Evolutionary conservation across 768 basidiomycete genomes (phyloP).

Genomic region (Xerocomellus intermedius): DNA sequence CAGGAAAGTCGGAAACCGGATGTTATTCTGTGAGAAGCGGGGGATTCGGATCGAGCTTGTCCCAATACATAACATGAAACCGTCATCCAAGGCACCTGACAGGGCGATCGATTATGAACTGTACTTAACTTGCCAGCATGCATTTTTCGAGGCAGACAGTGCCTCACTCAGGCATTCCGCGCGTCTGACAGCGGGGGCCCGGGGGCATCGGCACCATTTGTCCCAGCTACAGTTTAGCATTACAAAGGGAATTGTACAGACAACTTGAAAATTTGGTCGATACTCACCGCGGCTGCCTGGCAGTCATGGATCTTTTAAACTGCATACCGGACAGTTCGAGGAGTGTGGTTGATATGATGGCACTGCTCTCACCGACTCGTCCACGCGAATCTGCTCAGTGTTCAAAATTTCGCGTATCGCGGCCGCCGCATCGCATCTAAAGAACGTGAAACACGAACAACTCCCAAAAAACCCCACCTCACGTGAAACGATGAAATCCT

Average conservation of each 20-base stretch:
- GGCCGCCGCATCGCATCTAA: neutral
- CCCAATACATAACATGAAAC: too few species aligned
- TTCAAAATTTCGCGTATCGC: neutral
- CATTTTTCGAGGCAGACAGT: neutral
- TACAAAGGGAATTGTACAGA: too few species aligned
- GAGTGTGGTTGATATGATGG: neutral
- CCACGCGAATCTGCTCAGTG: neutral
- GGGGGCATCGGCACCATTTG: neutral
- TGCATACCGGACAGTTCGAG: neutral
- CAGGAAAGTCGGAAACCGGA: slow-evolving; percentile 6
- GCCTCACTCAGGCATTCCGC: too few species aligned
- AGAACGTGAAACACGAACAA: neutral
- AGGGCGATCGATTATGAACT: neutral
- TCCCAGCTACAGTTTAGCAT: neutral
- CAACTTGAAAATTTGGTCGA: neutral
- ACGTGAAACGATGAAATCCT: neutral
- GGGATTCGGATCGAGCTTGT: too few species aligned
- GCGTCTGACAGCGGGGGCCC: neutral
- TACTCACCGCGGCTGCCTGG: neutral
- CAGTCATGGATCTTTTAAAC: neutral
- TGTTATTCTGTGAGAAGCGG: too few species aligned
- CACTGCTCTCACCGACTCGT: neutral
- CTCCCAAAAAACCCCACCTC: neutral
- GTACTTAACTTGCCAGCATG: neutral
- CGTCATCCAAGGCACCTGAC: neutral